Evolutionary conservation across 495 filamentous ascomycete species (phyloP), one percentile per base, ranked within the genome.

Genomic region (Aspergillus heteromorphus): DNA sequence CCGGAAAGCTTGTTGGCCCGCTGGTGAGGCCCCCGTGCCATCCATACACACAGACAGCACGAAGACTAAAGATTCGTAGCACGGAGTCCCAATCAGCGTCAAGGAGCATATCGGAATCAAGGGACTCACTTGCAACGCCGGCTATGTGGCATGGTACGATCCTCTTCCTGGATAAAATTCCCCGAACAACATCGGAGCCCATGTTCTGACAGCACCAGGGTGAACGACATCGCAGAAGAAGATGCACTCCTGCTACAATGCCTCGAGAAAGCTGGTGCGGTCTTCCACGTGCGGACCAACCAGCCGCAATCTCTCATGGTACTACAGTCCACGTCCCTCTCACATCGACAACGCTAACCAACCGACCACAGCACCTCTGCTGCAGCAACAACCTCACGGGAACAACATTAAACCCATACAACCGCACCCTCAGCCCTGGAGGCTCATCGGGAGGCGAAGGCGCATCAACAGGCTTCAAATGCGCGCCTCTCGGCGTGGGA

Each of bases 401-500:
- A 10, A 72, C 77, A 9, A 84, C 81, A 0, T 53, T 82, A 6
- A 89, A 92, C 65, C 86, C 86, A 0, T 59, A 73, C 50, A 85
- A 87, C 61, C 75, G 69, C 2, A 73, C 66, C 1, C 70, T 78
- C 1, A 83, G 79, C 0, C 62, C 79, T 0, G 86, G 86, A 2
- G 86, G 86, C 1, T 84, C 79, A 2, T 83, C 82, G 0, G 85
- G 86, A 8, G 87, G 87, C 20, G 87, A 91, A 65, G 85, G 79
- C 2, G 87, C 83, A 1, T 73, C 88, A 10, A 67, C 86, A 38
- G 83, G 75, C 4, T 75, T 88, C 49, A 71, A 76, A 38, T 87
- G 85, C 11, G 77, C 77, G 10, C 73, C 80, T 20, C 64, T 89
- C 3, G 87, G 87, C 1, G 79, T 89, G 48, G 87, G 86, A 0